phyloP scores from a whole-genome alignment of 768 basidiomycete species.

The Phanerochaete sordida region DNA sequence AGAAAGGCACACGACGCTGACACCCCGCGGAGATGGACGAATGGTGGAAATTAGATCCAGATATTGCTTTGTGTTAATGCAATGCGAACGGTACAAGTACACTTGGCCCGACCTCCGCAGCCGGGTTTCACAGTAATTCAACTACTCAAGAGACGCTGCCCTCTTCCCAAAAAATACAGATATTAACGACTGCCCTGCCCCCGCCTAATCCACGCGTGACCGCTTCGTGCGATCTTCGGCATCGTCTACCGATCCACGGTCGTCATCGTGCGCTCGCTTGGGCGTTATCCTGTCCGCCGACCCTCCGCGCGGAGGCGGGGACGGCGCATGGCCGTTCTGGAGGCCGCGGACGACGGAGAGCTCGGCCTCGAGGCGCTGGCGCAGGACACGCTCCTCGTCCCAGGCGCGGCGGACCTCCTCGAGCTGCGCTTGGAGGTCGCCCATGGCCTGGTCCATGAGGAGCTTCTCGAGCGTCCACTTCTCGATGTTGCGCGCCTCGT shows the following conservation, averaged over 20 bases:
- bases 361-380: constrained; percentile 63
- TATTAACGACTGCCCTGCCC: not conserved
- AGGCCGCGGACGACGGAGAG: constrained; percentile 34
- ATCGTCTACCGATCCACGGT: constrained; percentile 13
- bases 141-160: not conserved
- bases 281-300: constrained; percentile 3
- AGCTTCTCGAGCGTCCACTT: constrained; percentile 93
- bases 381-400: constrained; percentile 68
- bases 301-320: constrained; percentile 3
- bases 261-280: constrained; percentile 12
- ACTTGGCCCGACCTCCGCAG: not conserved
- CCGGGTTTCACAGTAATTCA: not conserved
- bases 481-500: constrained; percentile 87
- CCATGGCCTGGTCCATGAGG: constrained; percentile 91
- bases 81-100: not conserved
- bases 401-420: constrained; percentile 79
- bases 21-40: too few relatives aligned
- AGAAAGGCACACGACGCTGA: too few relatives aligned
- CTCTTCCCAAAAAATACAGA: not conserved
- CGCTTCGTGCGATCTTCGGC: constrained; percentile 17
- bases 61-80: not conserved
- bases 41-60: too few relatives aligned
- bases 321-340: not conserved
- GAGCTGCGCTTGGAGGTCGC: constrained; percentile 77
- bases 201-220: constrained; percentile 19